A percentile compares a stretch with the other conserved stretches of the same genome.
These are phyloP conservation scores for Vitellaria paradoxa DNA, from an alignment of 179 eudicot species.

Conservation along the genomic window DNA sequence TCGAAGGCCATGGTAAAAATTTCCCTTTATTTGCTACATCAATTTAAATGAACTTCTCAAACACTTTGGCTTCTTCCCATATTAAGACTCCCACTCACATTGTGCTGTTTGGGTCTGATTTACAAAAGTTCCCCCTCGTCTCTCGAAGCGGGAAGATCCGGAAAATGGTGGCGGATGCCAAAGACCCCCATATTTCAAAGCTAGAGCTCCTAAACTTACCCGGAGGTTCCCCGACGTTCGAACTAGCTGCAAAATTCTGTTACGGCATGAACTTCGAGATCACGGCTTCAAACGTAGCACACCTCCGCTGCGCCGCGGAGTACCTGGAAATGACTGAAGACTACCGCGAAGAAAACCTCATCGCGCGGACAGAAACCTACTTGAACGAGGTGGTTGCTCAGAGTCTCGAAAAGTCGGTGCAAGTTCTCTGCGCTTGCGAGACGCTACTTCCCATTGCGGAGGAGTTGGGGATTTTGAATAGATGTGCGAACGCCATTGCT, in stretches of 20 bases:
- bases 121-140: slow-evolving; percentile 61
- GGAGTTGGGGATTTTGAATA: slow-evolving; percentile 36
- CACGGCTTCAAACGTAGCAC: slow-evolving; percentile 53
- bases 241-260: slow-evolving; percentile 68
- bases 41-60: background rate
- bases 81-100: slow-evolving; percentile 3
- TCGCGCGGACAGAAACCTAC: slow-evolving; percentile 55
- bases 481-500: slow-evolving; percentile 52
- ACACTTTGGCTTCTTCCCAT: background rate
- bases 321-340: slow-evolving; percentile 71
- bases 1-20: background rate
- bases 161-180: slow-evolving; percentile 57
- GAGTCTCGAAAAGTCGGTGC: slow-evolving; percentile 56
- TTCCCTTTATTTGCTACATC: background rate
- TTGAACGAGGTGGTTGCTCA: slow-evolving; percentile 43
- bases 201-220: slow-evolving; percentile 55
- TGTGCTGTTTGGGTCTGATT: background rate
- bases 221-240: slow-evolving; percentile 58
- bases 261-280: slow-evolving; percentile 74
- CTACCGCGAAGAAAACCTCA: slow-evolving; percentile 52
- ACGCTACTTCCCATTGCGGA: slow-evolving; percentile 40
- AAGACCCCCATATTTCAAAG: slow-evolving; percentile 34
- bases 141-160: slow-evolving; percentile 64
- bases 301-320: slow-evolving; percentile 58
- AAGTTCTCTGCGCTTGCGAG: slow-evolving; percentile 55